Base-by-base conservation (phyloP, 2,329 filamentous ascomycete species). In the Diaporthe sp. region DNA sequence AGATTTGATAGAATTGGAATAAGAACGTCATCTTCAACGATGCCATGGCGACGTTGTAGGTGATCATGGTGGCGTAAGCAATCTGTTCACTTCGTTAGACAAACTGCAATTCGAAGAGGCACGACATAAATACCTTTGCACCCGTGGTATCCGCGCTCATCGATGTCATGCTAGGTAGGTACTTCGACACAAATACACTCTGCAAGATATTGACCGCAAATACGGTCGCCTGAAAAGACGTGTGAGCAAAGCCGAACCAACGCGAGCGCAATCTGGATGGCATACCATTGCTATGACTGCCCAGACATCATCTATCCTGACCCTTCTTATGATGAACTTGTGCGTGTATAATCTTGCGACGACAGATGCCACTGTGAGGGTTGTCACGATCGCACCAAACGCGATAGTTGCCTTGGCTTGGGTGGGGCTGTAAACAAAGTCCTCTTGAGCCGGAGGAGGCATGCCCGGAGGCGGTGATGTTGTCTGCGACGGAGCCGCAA, bases 1-100 rank as follows among this genome's bases (percentile, higher is more conserved):
- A 64, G 17, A 64, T 47, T 1, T 64, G 12, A 15, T 64, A 64
- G 60, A 64, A 64, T 7, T 64, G 60, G 9, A 64, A 64, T 22
- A 64, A 30, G 60, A 64, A 47, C 13, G 60, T 64, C 60, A 64
- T 64, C 60, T 64, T 64, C 40, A 64, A 47, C 38, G 60, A 64
- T 64, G 60, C 60, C 60, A 64, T 64, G 25, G 38, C 60, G 17
- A 64, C 10, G 25, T 64, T 64, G 60, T 47, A 64, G 25, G 19
- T 12, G 33, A 64, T 64, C 60, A 64, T 64, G 4, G 10, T 64
- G n/a, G 25, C 25, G 40, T 64, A 64, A 15, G 40, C 60, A 64
- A 64, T 64, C 60, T 64, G 9, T 64, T 12, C 10, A 12, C 9
- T 30, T n/a, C 9, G 40, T 64, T n/a, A 64, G 60, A 13, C 13